Conservation (phyloP, 257 asterid species). For the Ajuga chamaepitys region DNA sequence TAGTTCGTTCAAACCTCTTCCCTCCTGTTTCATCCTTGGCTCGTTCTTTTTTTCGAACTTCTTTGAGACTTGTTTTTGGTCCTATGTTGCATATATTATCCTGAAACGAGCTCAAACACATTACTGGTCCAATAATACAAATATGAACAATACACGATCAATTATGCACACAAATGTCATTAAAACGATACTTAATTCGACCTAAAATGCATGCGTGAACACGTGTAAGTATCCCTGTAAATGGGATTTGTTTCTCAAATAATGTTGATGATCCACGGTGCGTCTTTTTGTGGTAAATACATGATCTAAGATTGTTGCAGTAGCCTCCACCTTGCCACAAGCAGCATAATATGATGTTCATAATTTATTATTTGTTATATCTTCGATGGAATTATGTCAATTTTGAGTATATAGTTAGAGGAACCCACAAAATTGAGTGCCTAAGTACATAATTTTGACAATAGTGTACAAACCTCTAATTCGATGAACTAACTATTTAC, state of each 20-base stretch:
- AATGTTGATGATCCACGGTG: constrained; percentile 77
- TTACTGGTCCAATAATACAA: no score
- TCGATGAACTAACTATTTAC: constrained; percentile 88
- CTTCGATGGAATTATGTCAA: neutral
- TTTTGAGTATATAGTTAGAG: neutral
- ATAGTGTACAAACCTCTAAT: constrained; percentile 64
- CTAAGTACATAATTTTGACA: neutral
- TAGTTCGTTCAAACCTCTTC: no score
- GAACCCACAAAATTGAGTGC: neutral
- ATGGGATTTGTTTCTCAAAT: constrained; percentile 67
- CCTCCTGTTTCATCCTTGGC: no score
- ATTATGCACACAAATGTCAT: no score
- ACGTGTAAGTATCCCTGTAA: constrained; percentile 82
- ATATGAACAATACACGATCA: no score
- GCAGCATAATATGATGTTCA: neutral
- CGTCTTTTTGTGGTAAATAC: constrained; percentile 70
- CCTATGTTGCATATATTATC: no score
- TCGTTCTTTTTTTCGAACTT: no score
- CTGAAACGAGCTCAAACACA: no score
- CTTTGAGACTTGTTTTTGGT: no score
- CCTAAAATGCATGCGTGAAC: no score
- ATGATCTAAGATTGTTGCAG: constrained; percentile 70
- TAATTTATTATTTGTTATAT: no score
- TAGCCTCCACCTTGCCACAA: constrained; percentile 95
- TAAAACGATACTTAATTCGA: no score